Conservation (phyloP, 2,329 filamentous ascomycete species). For the Atkinsonella hypoxylon region DNA sequence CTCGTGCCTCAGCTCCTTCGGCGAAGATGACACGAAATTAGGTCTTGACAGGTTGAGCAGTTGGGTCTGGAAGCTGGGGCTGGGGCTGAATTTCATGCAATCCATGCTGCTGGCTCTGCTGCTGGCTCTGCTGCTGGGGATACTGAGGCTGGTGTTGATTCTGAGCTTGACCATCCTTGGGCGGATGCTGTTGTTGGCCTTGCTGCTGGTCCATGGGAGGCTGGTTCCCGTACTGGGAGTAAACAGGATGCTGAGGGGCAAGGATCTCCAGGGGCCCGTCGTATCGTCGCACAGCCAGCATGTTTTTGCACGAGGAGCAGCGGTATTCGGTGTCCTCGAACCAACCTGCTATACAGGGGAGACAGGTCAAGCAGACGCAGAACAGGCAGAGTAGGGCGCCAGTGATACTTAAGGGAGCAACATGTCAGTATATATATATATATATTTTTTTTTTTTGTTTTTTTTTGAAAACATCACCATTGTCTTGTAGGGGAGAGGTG, state of each 20-base stretch:
- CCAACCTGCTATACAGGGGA: slow-evolving; percentile 21
- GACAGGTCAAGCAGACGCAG: slow-evolving; percentile 19
- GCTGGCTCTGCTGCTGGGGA: background rate
- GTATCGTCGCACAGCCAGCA: slow-evolving; percentile 15
- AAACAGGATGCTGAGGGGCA: slow-evolving; percentile 9
- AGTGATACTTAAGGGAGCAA: slow-evolving; percentile 13
- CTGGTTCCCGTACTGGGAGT: slow-evolving; percentile 11
- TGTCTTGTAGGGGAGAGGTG: no score
- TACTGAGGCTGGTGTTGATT: background rate
- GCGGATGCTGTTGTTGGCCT: background rate
- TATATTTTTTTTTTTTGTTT: background rate
- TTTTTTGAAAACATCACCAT: background rate
- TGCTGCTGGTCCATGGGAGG: slow-evolving; percentile 4
- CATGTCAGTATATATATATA: background rate
- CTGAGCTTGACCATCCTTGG: background rate
- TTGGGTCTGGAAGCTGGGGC: background rate
- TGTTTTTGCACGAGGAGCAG: slow-evolving; percentile 18
- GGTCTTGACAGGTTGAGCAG: background rate
- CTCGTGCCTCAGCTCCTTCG: background rate
- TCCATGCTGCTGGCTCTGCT: no score
- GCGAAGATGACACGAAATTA: background rate
- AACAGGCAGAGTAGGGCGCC: slow-evolving; percentile 19
- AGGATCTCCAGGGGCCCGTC: slow-evolving; percentile 13
- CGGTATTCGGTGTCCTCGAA: slow-evolving; percentile 19
- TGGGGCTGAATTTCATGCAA: slow-evolving; percentile 2